Conservation (phyloP, 306 rosid genomes). For the Vicia sativa region DNA sequence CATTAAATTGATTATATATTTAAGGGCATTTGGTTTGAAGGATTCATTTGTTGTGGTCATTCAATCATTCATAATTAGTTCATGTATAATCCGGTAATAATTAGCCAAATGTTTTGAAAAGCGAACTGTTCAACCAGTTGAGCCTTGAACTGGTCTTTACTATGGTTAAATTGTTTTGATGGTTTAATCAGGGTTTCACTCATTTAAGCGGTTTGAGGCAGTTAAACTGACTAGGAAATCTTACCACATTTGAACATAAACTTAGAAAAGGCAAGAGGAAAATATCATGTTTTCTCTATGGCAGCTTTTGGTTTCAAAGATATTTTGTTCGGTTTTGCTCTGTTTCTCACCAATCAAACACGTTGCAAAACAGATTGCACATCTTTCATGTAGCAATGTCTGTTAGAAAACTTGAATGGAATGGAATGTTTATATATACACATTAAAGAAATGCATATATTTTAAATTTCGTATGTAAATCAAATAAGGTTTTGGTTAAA, state of each 20-base stretch:
- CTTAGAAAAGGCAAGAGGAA: neutral
- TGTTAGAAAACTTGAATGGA: neutral
- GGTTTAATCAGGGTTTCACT: neutral
- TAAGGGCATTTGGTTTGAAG: conserved; percentile 45
- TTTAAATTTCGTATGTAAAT: too few species aligned
- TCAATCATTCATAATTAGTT: neutral
- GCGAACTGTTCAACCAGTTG: neutral
- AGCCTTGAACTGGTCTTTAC: neutral
- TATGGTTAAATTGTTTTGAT: neutral
- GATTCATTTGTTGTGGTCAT: conserved; percentile 29
- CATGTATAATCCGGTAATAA: neutral
- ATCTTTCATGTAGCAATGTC: too few species aligned
- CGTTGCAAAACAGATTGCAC: neutral
- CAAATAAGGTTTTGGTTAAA: too few species aligned
- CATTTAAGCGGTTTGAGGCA: neutral
- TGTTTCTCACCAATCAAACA: neutral
- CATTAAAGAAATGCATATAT: too few species aligned
- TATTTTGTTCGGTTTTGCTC: neutral
- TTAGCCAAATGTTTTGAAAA: neutral
- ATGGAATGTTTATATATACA: neutral
- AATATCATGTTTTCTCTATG: neutral
- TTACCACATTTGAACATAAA: neutral
- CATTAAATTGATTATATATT: conserved; percentile 30
- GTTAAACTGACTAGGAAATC: neutral
- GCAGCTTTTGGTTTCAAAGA: neutral